phyloP scores from a whole-genome alignment of 768 basidiomycete species.

The Polyporus arcularius region DNA sequence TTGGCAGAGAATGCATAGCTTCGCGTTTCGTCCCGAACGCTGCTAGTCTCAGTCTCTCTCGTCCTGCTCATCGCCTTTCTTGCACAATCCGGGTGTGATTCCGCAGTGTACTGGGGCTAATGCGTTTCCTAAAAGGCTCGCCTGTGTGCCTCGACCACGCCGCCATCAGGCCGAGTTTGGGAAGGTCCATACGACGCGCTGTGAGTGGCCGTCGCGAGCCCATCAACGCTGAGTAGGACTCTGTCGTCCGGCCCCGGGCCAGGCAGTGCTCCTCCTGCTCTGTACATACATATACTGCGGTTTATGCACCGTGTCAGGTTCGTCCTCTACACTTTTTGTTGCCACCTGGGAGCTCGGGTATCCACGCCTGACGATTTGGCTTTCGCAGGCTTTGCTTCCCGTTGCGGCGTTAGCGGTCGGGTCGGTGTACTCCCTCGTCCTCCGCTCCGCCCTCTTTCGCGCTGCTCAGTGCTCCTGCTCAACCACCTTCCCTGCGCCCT shows the following conservation, averaged over 20 bases:
- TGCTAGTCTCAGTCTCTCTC: not conserved
- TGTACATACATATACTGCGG: not conserved
- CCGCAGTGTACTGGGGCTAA: not conserved
- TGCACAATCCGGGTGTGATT: not conserved
- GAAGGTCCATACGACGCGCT: not conserved
- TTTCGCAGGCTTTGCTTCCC: conserved; percentile 1
- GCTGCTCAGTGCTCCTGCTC: not conserved
- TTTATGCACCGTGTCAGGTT: not conserved
- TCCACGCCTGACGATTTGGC: conserved; percentile 9
- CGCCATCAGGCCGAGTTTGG: conserved; percentile 17
- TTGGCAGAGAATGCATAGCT: not conserved
- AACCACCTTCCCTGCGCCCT: not conserved
- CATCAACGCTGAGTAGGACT: conserved; percentile 1
- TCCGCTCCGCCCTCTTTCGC: not conserved
- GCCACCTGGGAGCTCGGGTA: conserved; percentile 1
- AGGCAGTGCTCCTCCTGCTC: not conserved
- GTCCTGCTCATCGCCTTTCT: not conserved
- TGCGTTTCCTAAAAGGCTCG: conserved; percentile 3
- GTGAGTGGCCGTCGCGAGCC: not conserved
- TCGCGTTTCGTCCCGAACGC: not conserved
- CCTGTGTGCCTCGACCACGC: conserved; percentile 16
- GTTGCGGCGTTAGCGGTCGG: not conserved
- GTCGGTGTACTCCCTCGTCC: not conserved
- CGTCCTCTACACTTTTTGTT: not conserved
- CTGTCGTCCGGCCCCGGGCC: not conserved